A percentile compares a stretch with the other conserved stretches of the same genome.
Evolutionary conservation across 2,329 filamentous ascomycete genomes (phyloP).

Genomic region (Phyllosticta ampelicida): DNA sequence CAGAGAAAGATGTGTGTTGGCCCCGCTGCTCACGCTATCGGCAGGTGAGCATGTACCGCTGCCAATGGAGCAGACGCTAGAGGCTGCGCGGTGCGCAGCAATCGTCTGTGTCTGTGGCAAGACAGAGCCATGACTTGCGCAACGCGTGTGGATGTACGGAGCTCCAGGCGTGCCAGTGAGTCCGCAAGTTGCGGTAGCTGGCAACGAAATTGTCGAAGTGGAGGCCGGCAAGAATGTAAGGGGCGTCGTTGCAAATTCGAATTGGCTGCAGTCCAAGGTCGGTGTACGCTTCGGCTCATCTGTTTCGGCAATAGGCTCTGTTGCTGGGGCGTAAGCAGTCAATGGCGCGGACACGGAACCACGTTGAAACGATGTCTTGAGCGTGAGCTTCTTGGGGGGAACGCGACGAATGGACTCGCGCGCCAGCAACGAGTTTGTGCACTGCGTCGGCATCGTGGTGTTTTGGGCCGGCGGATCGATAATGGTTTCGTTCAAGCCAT

Average conservation of each 20-base stretch:
- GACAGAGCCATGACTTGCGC: background rate
- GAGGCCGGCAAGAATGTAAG: background rate
- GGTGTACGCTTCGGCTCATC: constrained; percentile 6
- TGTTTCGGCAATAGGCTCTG: constrained; percentile 5
- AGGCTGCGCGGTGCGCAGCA: background rate
- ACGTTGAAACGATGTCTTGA: constrained; percentile 5
- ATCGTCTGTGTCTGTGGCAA: background rate
- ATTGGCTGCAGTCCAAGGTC: background rate
- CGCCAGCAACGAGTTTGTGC: background rate
- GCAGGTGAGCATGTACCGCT: background rate
- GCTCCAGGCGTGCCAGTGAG: background rate
- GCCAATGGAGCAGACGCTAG: background rate
- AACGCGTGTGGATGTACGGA: background rate
- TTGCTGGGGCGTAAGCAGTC: constrained; percentile 1
- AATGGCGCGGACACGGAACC: background rate
- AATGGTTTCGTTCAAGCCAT: constrained; percentile 22
- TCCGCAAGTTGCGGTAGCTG: background rate
- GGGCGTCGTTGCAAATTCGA: background rate
- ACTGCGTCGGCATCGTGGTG: background rate
- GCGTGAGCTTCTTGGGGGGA: constrained; percentile 1
- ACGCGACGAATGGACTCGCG: background rate
- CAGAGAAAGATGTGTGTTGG: background rate
- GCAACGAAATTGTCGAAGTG: background rate
- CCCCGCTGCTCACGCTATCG: background rate
- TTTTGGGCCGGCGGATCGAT: background rate